phyloP scores from a whole-genome alignment of 2,329 filamentous ascomycete species.

The Aspergillus pseudoglaucus region DNA sequence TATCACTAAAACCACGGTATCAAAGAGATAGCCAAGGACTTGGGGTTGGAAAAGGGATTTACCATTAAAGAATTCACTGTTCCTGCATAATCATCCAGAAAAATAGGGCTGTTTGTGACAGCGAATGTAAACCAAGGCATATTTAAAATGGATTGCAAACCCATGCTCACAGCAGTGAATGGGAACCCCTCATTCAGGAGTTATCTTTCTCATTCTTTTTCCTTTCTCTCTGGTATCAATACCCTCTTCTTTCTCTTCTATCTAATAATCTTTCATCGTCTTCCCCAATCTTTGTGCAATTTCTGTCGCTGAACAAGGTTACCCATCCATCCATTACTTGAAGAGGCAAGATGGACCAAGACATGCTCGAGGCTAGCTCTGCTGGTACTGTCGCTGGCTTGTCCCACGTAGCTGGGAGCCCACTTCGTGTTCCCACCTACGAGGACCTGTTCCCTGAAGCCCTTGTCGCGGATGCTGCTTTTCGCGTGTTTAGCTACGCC shows the following conservation, averaged over 20 bases:
- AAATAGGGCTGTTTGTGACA: neutral
- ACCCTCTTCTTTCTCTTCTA: neutral
- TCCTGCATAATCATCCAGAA: neutral
- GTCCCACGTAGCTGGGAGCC: neutral
- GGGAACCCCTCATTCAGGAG: neutral
- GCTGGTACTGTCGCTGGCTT: neutral
- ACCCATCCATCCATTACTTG: neutral
- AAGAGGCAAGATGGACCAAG: neutral
- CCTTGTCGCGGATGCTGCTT: too few relatives aligned
- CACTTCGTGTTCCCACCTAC: too few relatives aligned
- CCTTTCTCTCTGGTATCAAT: neutral
- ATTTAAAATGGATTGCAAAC: neutral
- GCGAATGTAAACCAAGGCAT: neutral
- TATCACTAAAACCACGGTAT: too few relatives aligned
- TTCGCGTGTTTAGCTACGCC: too few relatives aligned
- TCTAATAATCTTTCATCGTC: neutral
- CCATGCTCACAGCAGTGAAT: neutral
- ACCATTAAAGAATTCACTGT: neutral
- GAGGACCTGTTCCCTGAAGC: too few relatives aligned
- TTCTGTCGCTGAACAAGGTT: neutral
- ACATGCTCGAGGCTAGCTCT: neutral
- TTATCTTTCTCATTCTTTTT: neutral
- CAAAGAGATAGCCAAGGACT: neutral
- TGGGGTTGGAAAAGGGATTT: neutral
- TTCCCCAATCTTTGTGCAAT: neutral